phyloP scores from a whole-genome alignment of 495 filamentous ascomycete genomes.

The Penicillium robsamsonii region DNA sequence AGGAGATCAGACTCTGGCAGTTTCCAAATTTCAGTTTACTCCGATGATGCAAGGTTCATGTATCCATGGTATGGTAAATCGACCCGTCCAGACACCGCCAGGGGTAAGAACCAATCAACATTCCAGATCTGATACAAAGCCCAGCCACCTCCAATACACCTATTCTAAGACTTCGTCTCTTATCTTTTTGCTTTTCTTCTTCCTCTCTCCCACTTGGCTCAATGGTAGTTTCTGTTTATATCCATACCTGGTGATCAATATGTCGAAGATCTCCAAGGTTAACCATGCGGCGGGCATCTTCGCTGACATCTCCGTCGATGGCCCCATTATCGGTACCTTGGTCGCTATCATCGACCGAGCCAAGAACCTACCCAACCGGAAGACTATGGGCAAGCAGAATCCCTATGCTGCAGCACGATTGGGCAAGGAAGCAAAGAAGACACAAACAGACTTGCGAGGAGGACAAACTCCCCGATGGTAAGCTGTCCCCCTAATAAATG shows the following conservation, averaged over 20 bases:
- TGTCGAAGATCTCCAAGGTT: constrained; percentile 33
- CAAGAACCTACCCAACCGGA: constrained; percentile 94
- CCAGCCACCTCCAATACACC: constrained; percentile 30
- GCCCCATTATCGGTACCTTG: constrained; percentile 89
- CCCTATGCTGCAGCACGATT: constrained; percentile 92
- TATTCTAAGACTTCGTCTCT: constrained; percentile 20
- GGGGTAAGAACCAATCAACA: constrained; percentile 24
- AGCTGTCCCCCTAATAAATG: constrained; percentile 23
- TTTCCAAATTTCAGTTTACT: neutral
- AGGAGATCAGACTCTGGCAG: too few relatives aligned
- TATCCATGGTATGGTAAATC: constrained; percentile 19
- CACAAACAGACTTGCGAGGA: constrained; percentile 87
- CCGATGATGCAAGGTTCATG: constrained; percentile 12
- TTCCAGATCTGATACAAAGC: neutral
- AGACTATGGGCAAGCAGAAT: constrained; percentile 97
- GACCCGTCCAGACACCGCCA: constrained; percentile 20
- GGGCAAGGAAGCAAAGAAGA: constrained; percentile 98
- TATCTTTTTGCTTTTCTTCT: constrained; percentile 14
- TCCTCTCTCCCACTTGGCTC: constrained; percentile 10
- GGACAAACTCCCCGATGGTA: constrained; percentile 97
- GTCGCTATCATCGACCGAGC: constrained; percentile 88
- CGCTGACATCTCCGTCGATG: constrained; percentile 92
- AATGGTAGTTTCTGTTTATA: constrained; percentile 4
- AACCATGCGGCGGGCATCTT: constrained; percentile 91
- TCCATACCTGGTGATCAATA: constrained; percentile 6